Evolutionary conservation across 768 basidiomycete genomes (phyloP).

Genomic region (Kwoniella botswanensis): DNA sequence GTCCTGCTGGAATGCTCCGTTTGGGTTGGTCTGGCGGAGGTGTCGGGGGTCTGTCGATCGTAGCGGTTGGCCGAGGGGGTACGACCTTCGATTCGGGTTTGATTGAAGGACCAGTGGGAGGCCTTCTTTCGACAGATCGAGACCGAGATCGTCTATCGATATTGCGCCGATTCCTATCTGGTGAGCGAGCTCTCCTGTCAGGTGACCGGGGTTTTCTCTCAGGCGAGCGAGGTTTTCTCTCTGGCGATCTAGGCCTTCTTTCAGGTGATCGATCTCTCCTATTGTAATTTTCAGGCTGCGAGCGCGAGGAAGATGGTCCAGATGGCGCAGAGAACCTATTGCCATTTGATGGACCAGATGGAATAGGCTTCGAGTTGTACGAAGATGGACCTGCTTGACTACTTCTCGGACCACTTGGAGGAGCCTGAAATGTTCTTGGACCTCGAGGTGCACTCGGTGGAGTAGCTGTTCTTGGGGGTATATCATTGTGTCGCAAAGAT

Average conservation of each 20-base stretch:
- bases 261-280: background rate
- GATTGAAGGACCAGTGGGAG: background rate
- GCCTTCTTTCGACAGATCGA: background rate
- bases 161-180: too few relatives aligned
- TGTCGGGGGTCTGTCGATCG: background rate
- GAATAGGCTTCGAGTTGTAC: background rate
- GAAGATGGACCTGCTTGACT: background rate
- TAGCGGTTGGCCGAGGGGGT: background rate
- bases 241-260: background rate
- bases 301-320: background rate
- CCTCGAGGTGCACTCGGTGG: slow-evolving; percentile 21
- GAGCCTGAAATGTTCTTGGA: background rate
- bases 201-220: background rate
- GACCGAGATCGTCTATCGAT: background rate
- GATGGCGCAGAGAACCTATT: background rate
- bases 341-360: slow-evolving; percentile 9
- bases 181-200: background rate
- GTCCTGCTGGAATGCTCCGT: background rate
- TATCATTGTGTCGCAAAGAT: background rate
- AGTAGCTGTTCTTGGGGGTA: background rate
- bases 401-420: slow-evolving; percentile 18
- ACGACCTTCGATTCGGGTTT: background rate
- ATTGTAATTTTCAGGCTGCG: background rate
- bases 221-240: slow-evolving; percentile 1
- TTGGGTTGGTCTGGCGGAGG: slow-evolving; percentile 2